Evolutionary conservation across 1,284 basidiomycete genomes (phyloP), one percentile per base, ranked within the genome.

Genomic region (Volvariella volvacea): DNA sequence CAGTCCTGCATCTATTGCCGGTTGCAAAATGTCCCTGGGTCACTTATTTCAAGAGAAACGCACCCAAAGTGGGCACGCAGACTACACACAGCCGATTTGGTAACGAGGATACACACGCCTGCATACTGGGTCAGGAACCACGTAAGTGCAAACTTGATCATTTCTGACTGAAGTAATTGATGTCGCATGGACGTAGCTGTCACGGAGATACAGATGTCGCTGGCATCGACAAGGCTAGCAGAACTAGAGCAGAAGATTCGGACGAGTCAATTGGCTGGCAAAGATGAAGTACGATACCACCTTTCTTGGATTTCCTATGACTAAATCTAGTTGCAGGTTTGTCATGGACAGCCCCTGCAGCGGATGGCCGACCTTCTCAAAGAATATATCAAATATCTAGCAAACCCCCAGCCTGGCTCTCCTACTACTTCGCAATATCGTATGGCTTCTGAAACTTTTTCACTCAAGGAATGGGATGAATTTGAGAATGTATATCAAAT

Each of bases 401-500:
- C 65, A 41, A 64, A 69, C 46, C 64, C 69, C 2, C 74, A 78
- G 40, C 61, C 65, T 31, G 61, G 55, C 37, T 51, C 51, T 39
- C 52, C 57, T 45, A 54, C 56, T 49, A 55, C 55, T 50, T 61
- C 59, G 4, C 63, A 65, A 44, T 84, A 84, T 51, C 72, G 80
- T 47, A 77, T 86, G 66, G 80, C 83, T 22, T 71, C 78, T 7
- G 80, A 84, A 54, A 73, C 76, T 33, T 72, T 82, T 47, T 73
- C 79, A 50, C 65, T 81, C 19, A 68, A 80, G 20, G 89, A 93
- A 56, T 88, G 88, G 78, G 76, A 76, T 1, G 78, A 83, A 52
- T 95, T 96, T 62, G 83, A 90, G 60, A 90, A 95, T 54, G 92
- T 94, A 16, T 89, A 92, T 58, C 88, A 96, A 56, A 74, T 94